Conservation (phyloP, 352 stramenopile genomes). For the Globisporangium radiosum region DNA sequence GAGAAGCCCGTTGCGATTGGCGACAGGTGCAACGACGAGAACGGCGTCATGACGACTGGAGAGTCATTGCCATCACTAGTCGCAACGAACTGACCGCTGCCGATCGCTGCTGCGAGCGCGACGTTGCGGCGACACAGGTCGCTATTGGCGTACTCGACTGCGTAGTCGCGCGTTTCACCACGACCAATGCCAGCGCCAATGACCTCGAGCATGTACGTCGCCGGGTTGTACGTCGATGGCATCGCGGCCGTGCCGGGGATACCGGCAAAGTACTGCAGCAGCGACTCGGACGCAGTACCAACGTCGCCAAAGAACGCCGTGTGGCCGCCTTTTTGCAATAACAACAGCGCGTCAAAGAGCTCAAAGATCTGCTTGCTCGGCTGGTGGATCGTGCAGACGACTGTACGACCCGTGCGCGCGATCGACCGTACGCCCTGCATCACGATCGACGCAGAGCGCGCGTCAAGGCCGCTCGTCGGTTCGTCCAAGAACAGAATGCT, state of each 20-base stretch:
- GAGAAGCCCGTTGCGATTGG: conserved; percentile 38
- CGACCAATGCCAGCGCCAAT: conserved; percentile 42
- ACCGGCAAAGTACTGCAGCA: conserved; percentile 83
- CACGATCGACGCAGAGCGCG: conserved; percentile 79
- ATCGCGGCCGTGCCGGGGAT: conserved; percentile 65
- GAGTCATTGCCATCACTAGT: neutral
- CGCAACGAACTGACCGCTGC: conserved; percentile 17
- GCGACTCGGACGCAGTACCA: conserved; percentile 55
- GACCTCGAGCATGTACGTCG: conserved; percentile 75
- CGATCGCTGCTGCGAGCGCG: conserved; percentile 21
- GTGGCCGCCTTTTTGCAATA: conserved; percentile 67
- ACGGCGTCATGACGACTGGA: conserved; percentile 3
- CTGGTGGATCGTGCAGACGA: conserved; percentile 66
- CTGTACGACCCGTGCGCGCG: conserved; percentile 72
- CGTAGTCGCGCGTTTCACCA: conserved; percentile 27
- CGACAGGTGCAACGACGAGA: conserved; percentile 40
- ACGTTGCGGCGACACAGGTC: conserved; percentile 25
- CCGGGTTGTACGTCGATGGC: conserved; percentile 70
- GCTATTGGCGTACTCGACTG: conserved; percentile 39
- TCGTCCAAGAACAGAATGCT: conserved; percentile 94
- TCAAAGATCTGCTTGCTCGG: conserved; percentile 88
- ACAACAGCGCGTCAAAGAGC: conserved; percentile 87
- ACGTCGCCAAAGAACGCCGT: conserved; percentile 87
- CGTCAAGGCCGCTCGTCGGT: conserved; percentile 86
- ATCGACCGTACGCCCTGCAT: conserved; percentile 84